phyloP scores from a whole-genome alignment of 345 rosid genomes.

The Citrus australasica region DNA sequence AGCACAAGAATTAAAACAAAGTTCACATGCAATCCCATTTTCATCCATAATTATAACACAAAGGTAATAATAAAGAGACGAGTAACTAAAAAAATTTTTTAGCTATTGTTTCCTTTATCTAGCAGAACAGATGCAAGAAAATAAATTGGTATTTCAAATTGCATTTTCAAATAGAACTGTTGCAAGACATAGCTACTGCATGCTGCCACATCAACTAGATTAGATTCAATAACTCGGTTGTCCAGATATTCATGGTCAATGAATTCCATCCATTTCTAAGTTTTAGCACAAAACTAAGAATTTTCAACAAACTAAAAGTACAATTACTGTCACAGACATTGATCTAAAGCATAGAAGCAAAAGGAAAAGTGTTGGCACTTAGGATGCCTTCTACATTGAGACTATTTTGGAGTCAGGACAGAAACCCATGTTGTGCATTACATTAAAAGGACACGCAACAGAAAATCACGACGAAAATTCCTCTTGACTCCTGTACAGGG shows the following conservation, averaged over 20 bases:
- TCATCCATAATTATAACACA: too few species aligned
- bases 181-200: background rate
- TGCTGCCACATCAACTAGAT: background rate
- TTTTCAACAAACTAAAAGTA: background rate
- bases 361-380: conserved; percentile 24
- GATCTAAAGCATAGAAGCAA: background rate
- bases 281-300: background rate
- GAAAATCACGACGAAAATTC: too few species aligned
- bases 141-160: too few species aligned
- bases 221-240: background rate
- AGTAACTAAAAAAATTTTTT: too few species aligned
- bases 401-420: conserved; percentile 39
- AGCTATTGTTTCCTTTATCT: too few species aligned
- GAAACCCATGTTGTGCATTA: conserved; percentile 52
- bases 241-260: background rate
- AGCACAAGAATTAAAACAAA: too few species aligned
- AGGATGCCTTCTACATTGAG: conserved; percentile 42
- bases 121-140: too few species aligned
- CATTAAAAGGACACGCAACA: conserved; percentile 21
- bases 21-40: too few species aligned
- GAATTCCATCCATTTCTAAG: background rate
- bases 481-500: too few species aligned
- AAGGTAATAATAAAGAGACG: too few species aligned
- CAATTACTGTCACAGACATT: background rate
- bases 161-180: too few species aligned